Conservation (phyloP, 2,329 filamentous ascomycete genomes). For the Fusarium cyanostomum region DNA sequence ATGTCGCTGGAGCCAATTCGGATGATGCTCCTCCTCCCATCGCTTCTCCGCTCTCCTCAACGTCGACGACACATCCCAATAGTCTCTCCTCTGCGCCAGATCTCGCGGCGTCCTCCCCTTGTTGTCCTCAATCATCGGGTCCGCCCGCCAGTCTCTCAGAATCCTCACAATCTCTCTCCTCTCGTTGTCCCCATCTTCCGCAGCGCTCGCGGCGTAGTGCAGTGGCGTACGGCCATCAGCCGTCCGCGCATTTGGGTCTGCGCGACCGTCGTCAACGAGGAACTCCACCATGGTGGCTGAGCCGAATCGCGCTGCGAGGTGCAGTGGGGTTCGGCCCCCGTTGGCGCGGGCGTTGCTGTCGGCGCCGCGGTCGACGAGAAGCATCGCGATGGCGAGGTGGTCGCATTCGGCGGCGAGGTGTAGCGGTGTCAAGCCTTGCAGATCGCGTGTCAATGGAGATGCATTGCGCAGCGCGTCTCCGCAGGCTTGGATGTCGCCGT, state of each 20-base stretch:
- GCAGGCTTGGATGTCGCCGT: constrained; percentile 43
- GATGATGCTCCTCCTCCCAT: constrained; percentile 47
- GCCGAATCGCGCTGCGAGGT: constrained; percentile 45
- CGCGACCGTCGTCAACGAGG: constrained; percentile 44
- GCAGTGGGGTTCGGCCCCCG: constrained; percentile 46
- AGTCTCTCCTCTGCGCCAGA: constrained; percentile 46
- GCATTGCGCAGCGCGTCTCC: constrained; percentile 37
- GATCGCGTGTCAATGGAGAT: constrained; percentile 41
- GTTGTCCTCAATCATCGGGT: constrained; percentile 42
- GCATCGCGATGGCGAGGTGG: constrained; percentile 47
- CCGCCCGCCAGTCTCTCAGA: constrained; percentile 44
- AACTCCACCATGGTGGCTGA: constrained; percentile 46
- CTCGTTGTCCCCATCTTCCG: constrained; percentile 45
- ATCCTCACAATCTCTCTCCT: constrained; percentile 44
- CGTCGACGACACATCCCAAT: constrained; percentile 47
- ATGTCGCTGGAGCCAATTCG: constrained; percentile 43
- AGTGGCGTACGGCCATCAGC: constrained; percentile 46
- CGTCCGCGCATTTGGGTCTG: constrained; percentile 43
- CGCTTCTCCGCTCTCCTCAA: constrained; percentile 47
- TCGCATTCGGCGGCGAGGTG: constrained; percentile 48
- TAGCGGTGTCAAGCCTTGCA: constrained; percentile 44
- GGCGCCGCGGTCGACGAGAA: constrained; percentile 45
- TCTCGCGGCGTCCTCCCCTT: constrained; percentile 44
- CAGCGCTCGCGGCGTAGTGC: constrained; percentile 47
- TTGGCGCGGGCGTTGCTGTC: constrained; percentile 41